Conservation (phyloP, 2,329 filamentous ascomycete genomes). For the Diplodia corticola region DNA sequence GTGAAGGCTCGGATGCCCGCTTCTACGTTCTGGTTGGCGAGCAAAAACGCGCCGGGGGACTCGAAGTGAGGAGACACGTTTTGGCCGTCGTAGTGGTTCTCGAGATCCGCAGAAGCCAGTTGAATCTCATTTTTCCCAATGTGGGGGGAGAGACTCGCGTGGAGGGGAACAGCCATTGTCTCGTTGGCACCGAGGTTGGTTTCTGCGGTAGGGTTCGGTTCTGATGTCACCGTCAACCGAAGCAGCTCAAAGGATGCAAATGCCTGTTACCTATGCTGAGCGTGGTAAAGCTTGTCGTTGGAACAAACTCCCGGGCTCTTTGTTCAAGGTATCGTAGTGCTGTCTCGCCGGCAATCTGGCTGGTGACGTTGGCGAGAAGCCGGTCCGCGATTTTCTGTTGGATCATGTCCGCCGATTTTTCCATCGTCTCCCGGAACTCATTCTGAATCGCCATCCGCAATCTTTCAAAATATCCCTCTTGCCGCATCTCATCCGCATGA, state of each 20-base stretch:
- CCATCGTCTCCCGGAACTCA: background rate
- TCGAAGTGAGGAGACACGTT: background rate
- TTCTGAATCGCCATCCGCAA: background rate
- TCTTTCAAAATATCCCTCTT: background rate
- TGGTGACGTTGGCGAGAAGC: background rate
- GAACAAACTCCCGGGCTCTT: background rate
- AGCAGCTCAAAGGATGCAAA: background rate
- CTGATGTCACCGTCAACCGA: background rate
- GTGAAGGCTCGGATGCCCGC: background rate
- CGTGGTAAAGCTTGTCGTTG: background rate
- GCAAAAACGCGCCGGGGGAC: background rate
- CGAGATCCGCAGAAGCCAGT: background rate
- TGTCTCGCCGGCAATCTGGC: background rate
- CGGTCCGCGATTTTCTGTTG: background rate
- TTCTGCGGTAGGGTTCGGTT: background rate
- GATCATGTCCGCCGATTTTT: background rate
- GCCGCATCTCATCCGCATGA: background rate
- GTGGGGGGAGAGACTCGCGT: background rate
- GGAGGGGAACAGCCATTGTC: background rate
- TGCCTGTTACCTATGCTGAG: background rate
- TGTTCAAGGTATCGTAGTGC: background rate
- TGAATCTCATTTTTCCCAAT: background rate
- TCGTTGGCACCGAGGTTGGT: rapidly evolving
- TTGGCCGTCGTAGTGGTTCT: background rate
- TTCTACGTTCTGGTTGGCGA: background rate